Conservation (phyloP, 345 rosid species). For the Cochlearia excelsa region DNA sequence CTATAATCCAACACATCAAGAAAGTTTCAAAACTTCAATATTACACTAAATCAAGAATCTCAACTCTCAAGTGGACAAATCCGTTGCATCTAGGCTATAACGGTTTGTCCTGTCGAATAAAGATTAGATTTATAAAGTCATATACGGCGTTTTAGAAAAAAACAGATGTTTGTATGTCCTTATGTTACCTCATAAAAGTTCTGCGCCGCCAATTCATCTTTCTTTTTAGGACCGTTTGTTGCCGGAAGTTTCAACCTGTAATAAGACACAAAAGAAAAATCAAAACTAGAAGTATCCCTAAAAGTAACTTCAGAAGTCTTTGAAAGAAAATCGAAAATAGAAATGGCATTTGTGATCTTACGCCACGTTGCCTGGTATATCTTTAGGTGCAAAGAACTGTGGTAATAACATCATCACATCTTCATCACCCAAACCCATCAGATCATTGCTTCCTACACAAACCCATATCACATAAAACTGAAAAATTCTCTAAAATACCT, state of each 20-base stretch:
- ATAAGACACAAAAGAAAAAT: conserved; percentile 3
- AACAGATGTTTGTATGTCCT: neutral
- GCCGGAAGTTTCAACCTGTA: conserved; percentile 72
- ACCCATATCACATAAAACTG: neutral
- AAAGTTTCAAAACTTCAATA: conserved; percentile 13
- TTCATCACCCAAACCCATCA: conserved; percentile 69
- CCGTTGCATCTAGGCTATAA: conserved; percentile 6
- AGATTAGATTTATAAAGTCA: neutral
- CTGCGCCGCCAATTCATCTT: conserved; percentile 47
- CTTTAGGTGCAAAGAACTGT: conserved; percentile 76
- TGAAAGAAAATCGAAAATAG: neutral
- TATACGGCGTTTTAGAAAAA: too few relatives aligned
- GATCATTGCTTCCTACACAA: conserved; percentile 48
- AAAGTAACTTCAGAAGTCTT: neutral
- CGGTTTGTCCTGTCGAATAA: conserved; percentile 5
- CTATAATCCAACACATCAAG: conserved; percentile 6
- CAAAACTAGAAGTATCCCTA: conserved; percentile 7
- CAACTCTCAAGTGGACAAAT: neutral
- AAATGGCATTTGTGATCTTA: conserved; percentile 38
- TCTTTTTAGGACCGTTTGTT: conserved; percentile 53
- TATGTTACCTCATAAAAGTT: conserved; percentile 56
- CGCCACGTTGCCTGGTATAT: conserved; percentile 73
- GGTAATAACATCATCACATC: conserved; percentile 83
- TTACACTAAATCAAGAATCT: conserved; percentile 11
- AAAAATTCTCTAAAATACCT: too few relatives aligned